phyloP scores from a whole-genome alignment of 2,329 filamentous ascomycete species.

The Fusarium newnesense region DNA sequence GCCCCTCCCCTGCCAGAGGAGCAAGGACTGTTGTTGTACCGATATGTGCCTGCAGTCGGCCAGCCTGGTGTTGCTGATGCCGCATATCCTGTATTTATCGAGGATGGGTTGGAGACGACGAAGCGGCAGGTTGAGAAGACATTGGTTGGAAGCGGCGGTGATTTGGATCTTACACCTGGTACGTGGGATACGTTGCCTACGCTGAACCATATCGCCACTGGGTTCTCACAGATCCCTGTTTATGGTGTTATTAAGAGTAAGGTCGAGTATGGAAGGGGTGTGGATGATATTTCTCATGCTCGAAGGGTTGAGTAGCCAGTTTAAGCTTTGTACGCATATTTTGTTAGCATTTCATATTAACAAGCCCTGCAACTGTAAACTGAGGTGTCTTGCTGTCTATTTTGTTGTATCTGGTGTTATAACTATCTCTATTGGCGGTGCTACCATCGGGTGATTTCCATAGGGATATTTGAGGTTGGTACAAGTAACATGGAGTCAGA shows the following conservation, averaged over 20 bases:
- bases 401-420: accelerated
- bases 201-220: slow-evolving; percentile 27
- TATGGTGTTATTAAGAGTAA: slow-evolving; percentile 28
- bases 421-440: not conserved
- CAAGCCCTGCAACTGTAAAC: too few species aligned
- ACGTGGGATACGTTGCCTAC: slow-evolving; percentile 29
- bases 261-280: slow-evolving; percentile 14
- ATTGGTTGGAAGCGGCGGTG: not conserved
- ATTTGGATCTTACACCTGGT: not conserved
- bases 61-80: slow-evolving; percentile 5
- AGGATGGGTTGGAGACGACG: not conserved
- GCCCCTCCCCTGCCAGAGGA: slow-evolving; percentile 26
- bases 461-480: too few species aligned
- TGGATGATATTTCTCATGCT: slow-evolving; percentile 23
- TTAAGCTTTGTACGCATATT: not conserved
- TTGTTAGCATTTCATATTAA: not conserved
- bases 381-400: not conserved
- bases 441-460: too few species aligned
- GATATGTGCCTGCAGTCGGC: slow-evolving; percentile 16
- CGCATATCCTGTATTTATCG: slow-evolving; percentile 5
- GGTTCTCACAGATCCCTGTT: slow-evolving; percentile 28
- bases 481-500: too few species aligned
- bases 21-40: slow-evolving; percentile 1
- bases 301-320: slow-evolving; percentile 16
- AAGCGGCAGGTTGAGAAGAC: slow-evolving; percentile 14